Evolutionary conservation across 1,284 basidiomycete species (phyloP).

Genomic region (Apiotrichum akiyoshidainum): DNA sequence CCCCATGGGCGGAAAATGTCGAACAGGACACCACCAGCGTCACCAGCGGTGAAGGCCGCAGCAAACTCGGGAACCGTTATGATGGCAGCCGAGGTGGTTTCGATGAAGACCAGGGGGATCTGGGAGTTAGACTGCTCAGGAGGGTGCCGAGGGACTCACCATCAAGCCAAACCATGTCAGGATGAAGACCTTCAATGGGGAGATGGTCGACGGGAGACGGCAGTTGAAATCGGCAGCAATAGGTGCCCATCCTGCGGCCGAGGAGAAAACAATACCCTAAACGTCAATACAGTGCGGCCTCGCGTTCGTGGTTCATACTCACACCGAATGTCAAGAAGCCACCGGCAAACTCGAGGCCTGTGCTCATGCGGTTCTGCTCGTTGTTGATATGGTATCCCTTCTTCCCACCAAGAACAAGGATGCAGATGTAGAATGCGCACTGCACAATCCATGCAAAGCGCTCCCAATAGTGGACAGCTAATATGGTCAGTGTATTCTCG

Average conservation of each 20-base stretch:
- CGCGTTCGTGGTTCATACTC: constrained; percentile 5
- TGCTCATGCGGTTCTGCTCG: constrained; percentile 45
- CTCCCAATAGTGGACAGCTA: constrained; percentile 61
- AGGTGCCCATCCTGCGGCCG: constrained; percentile 53
- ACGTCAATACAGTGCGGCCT: not conserved
- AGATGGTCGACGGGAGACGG: constrained; percentile 55
- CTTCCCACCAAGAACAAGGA: constrained; percentile 51
- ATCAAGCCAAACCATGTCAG: constrained; percentile 61
- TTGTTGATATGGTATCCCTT: not conserved
- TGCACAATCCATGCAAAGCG: constrained; percentile 62
- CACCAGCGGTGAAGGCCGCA: constrained; percentile 54
- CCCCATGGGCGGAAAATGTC: constrained; percentile 36
- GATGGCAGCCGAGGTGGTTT: constrained; percentile 57
- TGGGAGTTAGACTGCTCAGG: constrained; percentile 26
- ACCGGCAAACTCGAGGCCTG: constrained; percentile 51
- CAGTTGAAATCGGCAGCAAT: constrained; percentile 57
- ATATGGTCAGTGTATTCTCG: not conserved
- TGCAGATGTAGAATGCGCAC: constrained; percentile 59
- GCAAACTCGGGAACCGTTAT: constrained; percentile 60
- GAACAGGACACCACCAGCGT: constrained; percentile 54
- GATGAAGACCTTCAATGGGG: constrained; percentile 56
- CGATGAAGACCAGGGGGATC: constrained; percentile 55
- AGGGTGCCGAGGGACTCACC: constrained; percentile 24
- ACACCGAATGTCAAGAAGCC: constrained; percentile 58
- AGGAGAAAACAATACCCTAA: constrained; percentile 58